Evolutionary conservation across 306 rosid species (phyloP).

Genomic region (Pueraria montana): DNA sequence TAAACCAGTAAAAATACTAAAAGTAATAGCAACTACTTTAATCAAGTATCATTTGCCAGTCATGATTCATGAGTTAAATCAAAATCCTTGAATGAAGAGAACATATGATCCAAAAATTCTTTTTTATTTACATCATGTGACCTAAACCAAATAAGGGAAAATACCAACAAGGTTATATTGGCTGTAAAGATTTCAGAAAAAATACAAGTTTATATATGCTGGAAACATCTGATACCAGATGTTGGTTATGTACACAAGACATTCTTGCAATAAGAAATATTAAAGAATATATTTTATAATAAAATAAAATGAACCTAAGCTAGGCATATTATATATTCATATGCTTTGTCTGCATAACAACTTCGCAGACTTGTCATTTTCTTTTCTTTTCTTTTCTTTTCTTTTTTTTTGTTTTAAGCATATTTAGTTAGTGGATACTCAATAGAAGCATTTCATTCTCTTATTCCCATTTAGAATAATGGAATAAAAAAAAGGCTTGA

Average conservation of each 20-base stretch:
- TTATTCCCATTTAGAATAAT: conserved; percentile 18
- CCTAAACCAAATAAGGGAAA: conserved; percentile 2
- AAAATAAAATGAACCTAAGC: conserved; percentile 29
- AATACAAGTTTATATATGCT: not conserved
- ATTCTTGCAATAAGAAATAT: conserved; percentile 13
- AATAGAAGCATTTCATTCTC: conserved; percentile 18
- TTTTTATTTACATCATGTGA: not conserved
- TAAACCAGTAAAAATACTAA: conserved; percentile 18
- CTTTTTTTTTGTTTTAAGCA: conserved; percentile 16
- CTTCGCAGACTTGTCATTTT: not conserved
- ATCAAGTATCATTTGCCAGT: conserved; percentile 17
- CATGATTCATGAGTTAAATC: conserved; percentile 19
- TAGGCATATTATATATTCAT: conserved; percentile 1
- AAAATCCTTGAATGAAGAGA: conserved; percentile 29
- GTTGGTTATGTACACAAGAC: not conserved
- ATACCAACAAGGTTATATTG: not conserved
- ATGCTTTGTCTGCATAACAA: not conserved
- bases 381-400: not conserved
- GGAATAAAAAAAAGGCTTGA: conserved; percentile 15
- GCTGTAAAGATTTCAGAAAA: not conserved
- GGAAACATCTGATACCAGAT: conserved; percentile 32
- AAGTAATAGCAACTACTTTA: conserved; percentile 13
- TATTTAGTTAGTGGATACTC: not conserved
- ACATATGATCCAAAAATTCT: conserved; percentile 22
- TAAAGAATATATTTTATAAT: not conserved